Base-by-base conservation (phyloP, 129 eudicot species). In the Flaveria ramosissima region DNA sequence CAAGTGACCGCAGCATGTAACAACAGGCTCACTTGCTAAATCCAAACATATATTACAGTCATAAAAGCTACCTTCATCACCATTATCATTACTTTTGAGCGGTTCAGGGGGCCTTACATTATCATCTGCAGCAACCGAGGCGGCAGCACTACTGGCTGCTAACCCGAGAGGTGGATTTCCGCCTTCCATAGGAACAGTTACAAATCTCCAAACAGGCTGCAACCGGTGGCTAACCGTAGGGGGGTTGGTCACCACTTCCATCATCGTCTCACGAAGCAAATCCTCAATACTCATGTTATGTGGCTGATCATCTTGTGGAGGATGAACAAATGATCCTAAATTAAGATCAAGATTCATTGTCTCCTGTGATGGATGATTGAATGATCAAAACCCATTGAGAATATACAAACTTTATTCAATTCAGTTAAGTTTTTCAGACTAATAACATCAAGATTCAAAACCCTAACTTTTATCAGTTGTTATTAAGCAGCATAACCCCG, bases 21-120 rank as follows among this genome's bases (percentile, higher is more conserved):
- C 97, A 59, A 94, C 94, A 4, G 99, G 99, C 19, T 95, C 99
- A 78, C 71, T 91, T 15, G 99, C 89, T 83, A 91, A 83, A 71
- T 89, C 97, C 81, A 91, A 88, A 77, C 97, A 95, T 69, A 95
- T 89, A 72, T 91, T 91, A 55, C 99, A 95, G 74, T 95, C 97
- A 26, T 91, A 95, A 68, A 89, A 89, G 72, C 94, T 83, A 41
- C 86, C 84, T 9, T 86, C 93, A 36, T 84, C 89, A 2, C 78
- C 74, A 46, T 67, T 72, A 60, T 86, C 88, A 12, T 76, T 76
- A 0, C 53, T 51, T 74, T 88, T 90, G 13, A 67, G 56, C 15
- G 4, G 48, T 61, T 88, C 88, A 17, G 13, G 30, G 14, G 73
- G 76, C 43, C 74, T 65, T 67, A 68, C 82, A 45, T 80, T 81